phyloP scores from a whole-genome alignment of 768 basidiomycete species.

The Austroboletus eburneus region DNA sequence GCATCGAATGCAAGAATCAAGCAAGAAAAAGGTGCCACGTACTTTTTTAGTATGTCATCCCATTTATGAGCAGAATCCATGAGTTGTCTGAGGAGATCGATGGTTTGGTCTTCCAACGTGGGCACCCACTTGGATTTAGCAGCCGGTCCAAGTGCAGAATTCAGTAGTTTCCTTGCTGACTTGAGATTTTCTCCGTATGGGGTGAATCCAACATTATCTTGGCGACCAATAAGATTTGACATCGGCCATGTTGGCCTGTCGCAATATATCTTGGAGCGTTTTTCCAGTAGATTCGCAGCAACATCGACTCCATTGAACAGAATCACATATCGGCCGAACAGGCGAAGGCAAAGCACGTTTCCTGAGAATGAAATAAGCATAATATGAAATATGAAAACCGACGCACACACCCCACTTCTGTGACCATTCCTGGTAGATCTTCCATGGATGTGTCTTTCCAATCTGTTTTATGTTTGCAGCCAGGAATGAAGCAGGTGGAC shows the following conservation, averaged over 20 bases:
- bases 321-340: slow-evolving; percentile 41
- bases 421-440: slow-evolving; percentile 5
- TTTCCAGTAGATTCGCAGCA: slow-evolving; percentile 42
- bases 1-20: neutral
- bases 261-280: slow-evolving; percentile 42
- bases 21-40: no score
- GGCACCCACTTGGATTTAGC: neutral
- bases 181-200: slow-evolving; percentile 14
- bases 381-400: neutral
- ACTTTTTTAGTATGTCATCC: slow-evolving; percentile 2
- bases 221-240: slow-evolving; percentile 39
- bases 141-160: slow-evolving; percentile 31
- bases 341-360: slow-evolving; percentile 41
- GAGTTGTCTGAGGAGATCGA: slow-evolving; percentile 4
- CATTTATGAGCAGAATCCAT: neutral
- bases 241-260: slow-evolving; percentile 48
- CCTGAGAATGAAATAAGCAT: slow-evolving; percentile 10
- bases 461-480: neutral
- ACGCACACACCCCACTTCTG: slow-evolving; percentile 20
- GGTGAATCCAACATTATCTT: slow-evolving; percentile 35
- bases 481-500: slow-evolving; percentile 1
- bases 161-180: slow-evolving; percentile 40
- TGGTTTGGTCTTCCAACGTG: slow-evolving; percentile 4
- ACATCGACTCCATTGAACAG: slow-evolving; percentile 41
- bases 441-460: slow-evolving; percentile 3